Base-by-base conservation (phyloP, 768 basidiomycete genomes). In the Xanthoconium purpureum region DNA sequence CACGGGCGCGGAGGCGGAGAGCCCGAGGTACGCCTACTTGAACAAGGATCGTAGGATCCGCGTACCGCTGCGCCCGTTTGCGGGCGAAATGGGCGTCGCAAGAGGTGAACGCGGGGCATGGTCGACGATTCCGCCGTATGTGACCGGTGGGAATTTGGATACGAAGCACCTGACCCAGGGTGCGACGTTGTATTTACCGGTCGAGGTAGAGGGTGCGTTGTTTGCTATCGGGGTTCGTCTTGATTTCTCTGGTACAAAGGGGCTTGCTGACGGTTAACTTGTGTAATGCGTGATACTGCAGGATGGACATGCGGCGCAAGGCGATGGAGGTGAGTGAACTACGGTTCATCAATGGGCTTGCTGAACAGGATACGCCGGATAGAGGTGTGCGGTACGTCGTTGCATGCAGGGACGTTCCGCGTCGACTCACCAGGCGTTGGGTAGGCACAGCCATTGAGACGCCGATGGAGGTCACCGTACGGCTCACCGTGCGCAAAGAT, bases 261-360 rank as follows among this genome's bases (percentile, higher is more conserved):
- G 14, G 18, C 14, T 33, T 35, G 15, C 38, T 54, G 49, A 55
- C 14, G 13, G 24, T 3, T 24, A 24, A 24, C 24, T 24, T 24
- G 24, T 24, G 24, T 24, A 2, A 24, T 24, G 24, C 24, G 24
- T 24, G 24, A 24, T 24, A 24, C 24, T 4, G 24, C 24, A 84
- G 83, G 84, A 86, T 56, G 84, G 84, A 6, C 84, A 85, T 66
- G 84, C 84, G 5, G 83, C 80, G 11, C 84, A 85, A 69, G 84
- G 84, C 8, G 84, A 85, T 63, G 84, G 84, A 66, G 84, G 84
- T 81, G 54, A 55, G 79, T 37, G 33, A 30, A 0, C 2, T n/a
- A 20, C 3, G 14, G 9, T 30, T 66, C 24, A 36, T 39, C 4
- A 38, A 11, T 24, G 40, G 32, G 6, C 4, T 53, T 48, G 20